Percentiles rank a stretch among this genome's conserved stretches.
Conservation (phyloP, 129 eudicot genomes). For the Kitagawia praeruptora region DNA sequence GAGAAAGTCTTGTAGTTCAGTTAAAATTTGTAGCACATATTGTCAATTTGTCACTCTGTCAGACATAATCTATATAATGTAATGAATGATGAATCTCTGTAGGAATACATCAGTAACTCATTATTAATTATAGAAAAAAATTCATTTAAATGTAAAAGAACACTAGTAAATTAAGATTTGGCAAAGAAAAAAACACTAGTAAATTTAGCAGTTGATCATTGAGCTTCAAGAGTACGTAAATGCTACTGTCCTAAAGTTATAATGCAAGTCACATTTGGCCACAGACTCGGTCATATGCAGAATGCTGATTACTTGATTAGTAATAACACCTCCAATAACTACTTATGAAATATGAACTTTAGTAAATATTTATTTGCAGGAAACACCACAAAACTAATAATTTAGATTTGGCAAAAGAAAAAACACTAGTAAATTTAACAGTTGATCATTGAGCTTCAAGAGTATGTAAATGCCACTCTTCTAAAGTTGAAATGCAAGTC, state of each 20-base stretch:
- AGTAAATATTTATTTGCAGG: background rate
- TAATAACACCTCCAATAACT: background rate
- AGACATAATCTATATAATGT: background rate
- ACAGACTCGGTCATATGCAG: background rate
- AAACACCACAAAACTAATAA: background rate
- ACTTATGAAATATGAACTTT: background rate
- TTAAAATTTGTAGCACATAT: background rate
- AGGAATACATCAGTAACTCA: background rate
- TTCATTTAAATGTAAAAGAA: background rate
- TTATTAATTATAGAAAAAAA: background rate
- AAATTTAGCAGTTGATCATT: background rate
- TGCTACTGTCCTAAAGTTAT: background rate
- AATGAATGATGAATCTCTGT: background rate
- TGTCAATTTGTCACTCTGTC: background rate
- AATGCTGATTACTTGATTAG: background rate
- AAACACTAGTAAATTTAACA: background rate
- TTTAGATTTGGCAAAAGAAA: background rate
- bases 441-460: background rate
- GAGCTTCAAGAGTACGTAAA: background rate
- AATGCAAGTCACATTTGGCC: background rate
- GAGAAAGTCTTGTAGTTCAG: background rate
- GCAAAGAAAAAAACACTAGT: background rate
- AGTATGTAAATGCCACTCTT: background rate
- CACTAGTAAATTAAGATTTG: background rate
- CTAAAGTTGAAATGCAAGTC: background rate